These are phyloP conservation scores for Adansonia gregorii DNA, from an alignment of 441 rosid genomes.

Conservation along the genomic window DNA sequence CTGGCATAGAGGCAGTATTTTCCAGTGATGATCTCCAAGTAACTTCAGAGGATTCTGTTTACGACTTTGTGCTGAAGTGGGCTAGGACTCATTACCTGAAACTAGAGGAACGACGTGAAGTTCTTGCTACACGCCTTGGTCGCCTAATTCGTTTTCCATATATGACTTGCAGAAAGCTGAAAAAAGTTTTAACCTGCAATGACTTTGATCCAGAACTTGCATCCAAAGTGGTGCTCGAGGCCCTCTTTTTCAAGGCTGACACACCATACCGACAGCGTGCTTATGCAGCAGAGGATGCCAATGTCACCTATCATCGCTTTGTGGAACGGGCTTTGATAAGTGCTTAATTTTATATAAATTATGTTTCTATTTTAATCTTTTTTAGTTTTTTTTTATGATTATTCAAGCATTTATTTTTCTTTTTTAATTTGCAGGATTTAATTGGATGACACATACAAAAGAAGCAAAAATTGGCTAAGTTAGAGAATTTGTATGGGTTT, in stretches of 20 bases:
- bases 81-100: constrained; percentile 61
- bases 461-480: too few relatives aligned
- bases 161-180: constrained; percentile 78
- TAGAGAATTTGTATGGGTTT: too few relatives aligned
- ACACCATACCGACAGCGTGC: constrained; percentile 55
- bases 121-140: constrained; percentile 62
- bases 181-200: constrained; percentile 62
- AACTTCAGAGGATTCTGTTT: constrained; percentile 73
- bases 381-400: too few relatives aligned
- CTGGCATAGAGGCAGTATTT: constrained; percentile 76
- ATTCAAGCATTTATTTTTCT: too few relatives aligned
- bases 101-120: constrained; percentile 68
- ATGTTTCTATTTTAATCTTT: too few relatives aligned
- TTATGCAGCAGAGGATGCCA: constrained; percentile 51
- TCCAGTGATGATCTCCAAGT: constrained; percentile 70
- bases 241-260: constrained; percentile 84
- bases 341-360: too few relatives aligned
- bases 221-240: constrained; percentile 70
- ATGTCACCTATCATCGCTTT: constrained; percentile 43
- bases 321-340: constrained; percentile 76
- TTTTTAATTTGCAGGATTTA: too few relatives aligned
- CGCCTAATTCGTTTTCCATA: constrained; percentile 76
- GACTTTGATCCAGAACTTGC: constrained; percentile 66
- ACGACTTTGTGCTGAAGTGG: constrained; percentile 78
- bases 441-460: too few relatives aligned